Conservation (phyloP, 495 filamentous ascomycete species). For the Neurospora terricola region DNA sequence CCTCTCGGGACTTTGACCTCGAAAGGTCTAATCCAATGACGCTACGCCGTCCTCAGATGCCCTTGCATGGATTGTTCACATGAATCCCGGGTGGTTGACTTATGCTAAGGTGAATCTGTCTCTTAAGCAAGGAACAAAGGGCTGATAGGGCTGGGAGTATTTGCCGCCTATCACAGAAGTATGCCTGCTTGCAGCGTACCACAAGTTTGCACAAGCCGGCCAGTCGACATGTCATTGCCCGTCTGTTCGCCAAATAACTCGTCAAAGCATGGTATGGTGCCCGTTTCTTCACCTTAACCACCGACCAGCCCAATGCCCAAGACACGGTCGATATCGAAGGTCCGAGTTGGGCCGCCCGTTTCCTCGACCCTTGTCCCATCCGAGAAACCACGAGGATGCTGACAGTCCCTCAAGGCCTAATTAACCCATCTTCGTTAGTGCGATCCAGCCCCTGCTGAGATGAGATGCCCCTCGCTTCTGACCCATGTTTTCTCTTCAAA, state of each 20-base stretch:
- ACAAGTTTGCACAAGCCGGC: neutral
- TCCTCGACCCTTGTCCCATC: neutral
- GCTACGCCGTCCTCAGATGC: neutral
- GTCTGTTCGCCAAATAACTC: neutral
- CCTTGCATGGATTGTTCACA: neutral
- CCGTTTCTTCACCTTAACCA: neutral
- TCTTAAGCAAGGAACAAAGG: neutral
- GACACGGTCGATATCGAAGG: neutral
- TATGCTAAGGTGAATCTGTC: neutral
- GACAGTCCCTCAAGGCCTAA: neutral
- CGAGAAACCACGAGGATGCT: neutral
- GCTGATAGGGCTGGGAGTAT: neutral
- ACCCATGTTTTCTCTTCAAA: neutral
- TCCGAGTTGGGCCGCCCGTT: neutral
- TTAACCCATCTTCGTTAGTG: neutral
- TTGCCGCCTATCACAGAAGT: neutral
- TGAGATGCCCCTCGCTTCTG: neutral
- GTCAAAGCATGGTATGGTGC: neutral
- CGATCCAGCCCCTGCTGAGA: neutral
- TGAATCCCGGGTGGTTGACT: neutral
- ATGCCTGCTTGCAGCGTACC: neutral
- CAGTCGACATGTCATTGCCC: neutral
- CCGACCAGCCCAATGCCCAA: neutral
- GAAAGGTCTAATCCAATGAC: neutral
- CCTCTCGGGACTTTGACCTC: neutral